Conservation (phyloP, 176 grass and related monocot species). For the Aegilops speltoides region DNA sequence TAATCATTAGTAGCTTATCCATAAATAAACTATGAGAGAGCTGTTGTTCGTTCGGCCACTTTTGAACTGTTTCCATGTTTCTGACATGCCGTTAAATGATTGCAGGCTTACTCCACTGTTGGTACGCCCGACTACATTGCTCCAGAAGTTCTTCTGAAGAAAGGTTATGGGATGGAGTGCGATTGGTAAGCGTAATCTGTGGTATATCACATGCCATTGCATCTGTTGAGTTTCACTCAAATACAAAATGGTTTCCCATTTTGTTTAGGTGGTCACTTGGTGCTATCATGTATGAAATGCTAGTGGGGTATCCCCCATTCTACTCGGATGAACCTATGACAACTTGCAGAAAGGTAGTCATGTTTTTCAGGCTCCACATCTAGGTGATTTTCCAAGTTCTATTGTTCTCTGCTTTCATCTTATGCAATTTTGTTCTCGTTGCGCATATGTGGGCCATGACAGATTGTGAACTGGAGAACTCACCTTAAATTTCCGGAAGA, state of each 20-base stretch:
- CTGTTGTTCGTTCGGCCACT: not conserved
- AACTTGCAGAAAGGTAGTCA: slow-evolving; percentile 98
- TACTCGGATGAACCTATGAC: slow-evolving; percentile 98
- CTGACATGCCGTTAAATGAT: slow-evolving; percentile 15
- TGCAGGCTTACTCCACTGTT: slow-evolving; percentile 96
- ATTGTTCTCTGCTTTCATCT: not conserved
- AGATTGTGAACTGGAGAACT: slow-evolving; percentile 99
- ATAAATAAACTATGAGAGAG: not conserved
- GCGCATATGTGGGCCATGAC: slow-evolving; percentile 11
- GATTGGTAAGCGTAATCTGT: slow-evolving; percentile 70
- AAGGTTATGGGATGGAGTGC: slow-evolving; percentile 97
- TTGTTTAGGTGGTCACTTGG: slow-evolving; percentile 96
- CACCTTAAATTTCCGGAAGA: slow-evolving; percentile 99
- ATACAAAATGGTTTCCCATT: slow-evolving; percentile 5
- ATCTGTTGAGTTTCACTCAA: slow-evolving; percentile 24
- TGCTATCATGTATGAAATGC: slow-evolving; percentile 99
- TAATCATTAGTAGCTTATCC: not conserved
- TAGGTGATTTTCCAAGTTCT: not conserved
- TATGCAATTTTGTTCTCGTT: not conserved
- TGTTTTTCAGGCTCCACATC: slow-evolving; percentile 6
- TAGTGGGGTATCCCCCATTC: slow-evolving; percentile 98
- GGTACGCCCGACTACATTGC: slow-evolving; percentile 99
- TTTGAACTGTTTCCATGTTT: slow-evolving; percentile 2
- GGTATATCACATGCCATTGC: not conserved
- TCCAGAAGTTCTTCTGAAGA: slow-evolving; percentile 96